Evolutionary conservation across 257 asterid genomes (phyloP).

Genomic region (Cruciata laevipes): DNA sequence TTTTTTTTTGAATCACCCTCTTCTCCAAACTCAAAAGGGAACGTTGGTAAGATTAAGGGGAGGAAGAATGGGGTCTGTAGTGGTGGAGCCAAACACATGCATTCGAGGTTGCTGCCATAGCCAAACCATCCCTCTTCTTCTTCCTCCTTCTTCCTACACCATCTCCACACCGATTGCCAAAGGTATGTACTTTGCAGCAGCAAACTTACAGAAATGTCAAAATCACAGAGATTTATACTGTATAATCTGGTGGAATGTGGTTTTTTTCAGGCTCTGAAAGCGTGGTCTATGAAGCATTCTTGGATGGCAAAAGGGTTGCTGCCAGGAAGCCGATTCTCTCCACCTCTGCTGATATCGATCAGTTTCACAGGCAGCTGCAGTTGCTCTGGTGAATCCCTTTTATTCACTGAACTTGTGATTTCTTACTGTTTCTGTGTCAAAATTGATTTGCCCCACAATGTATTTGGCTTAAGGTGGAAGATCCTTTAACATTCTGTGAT

Average conservation of each 20-base stretch:
- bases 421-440: neutral
- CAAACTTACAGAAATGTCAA: neutral
- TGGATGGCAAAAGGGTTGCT: conserved; percentile 68
- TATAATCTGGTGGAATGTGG: neutral
- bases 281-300: conserved; percentile 65
- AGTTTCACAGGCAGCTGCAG: conserved; percentile 76
- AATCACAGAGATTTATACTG: neutral
- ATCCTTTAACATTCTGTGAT: too few relatives aligned
- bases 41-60: conserved; percentile 4
- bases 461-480: neutral
- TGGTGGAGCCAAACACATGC: conserved; percentile 69
- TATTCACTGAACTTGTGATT: neutral
- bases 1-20: too few relatives aligned
- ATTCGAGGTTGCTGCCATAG: conserved; percentile 88
- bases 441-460: neutral
- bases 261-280: conserved; percentile 74
- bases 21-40: neutral
- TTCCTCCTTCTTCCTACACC: conserved; percentile 60
- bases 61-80: conserved; percentile 44
- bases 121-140: conserved; percentile 79
- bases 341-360: conserved; percentile 65
- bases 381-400: conserved; percentile 35
- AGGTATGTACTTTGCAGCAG: conserved; percentile 37
- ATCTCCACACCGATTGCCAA: conserved; percentile 68
- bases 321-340: conserved; percentile 76